These are phyloP conservation scores for Cytospora piceae DNA, from an alignment of 2,329 filamentous ascomycete species.

Conservation along the genomic window DNA sequence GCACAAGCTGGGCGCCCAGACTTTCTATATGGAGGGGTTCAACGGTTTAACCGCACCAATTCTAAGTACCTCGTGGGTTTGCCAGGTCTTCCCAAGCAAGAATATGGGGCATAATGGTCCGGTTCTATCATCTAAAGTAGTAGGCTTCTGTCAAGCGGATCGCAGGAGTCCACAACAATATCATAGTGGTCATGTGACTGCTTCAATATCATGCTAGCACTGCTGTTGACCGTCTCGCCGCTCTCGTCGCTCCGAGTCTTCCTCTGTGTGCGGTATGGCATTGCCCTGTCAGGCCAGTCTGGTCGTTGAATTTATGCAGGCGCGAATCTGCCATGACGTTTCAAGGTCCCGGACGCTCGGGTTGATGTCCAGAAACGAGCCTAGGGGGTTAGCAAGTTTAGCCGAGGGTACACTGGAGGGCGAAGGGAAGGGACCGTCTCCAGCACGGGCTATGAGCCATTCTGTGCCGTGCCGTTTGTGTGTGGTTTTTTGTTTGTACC, in stretches of 20 bases:
- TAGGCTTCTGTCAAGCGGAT: no score
- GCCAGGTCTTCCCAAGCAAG: not conserved
- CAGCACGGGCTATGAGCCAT: not conserved
- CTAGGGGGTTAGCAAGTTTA: not conserved
- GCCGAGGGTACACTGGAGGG: not conserved
- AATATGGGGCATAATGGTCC: not conserved
- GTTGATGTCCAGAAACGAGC: not conserved
- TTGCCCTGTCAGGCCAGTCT: not conserved
- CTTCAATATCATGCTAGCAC: not conserved
- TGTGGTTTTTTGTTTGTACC: no score
- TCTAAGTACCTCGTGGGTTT: no score
- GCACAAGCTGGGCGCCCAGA: no score
- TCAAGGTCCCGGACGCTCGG: not conserved
- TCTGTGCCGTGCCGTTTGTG: not conserved
- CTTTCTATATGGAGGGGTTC: no score
- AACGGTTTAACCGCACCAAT: not conserved
- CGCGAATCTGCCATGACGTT: not conserved
- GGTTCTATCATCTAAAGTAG: no score
- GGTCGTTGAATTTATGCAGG: not conserved
- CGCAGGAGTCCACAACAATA: not conserved
- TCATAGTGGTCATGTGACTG: not conserved
- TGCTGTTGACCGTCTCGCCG: not conserved
- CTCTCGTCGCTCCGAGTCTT: not conserved
- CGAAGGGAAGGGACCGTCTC: not conserved
- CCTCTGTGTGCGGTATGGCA: not conserved